phyloP scores from a whole-genome alignment of 371 early-diverging fungal species.

The Mucor piriformis region DNA sequence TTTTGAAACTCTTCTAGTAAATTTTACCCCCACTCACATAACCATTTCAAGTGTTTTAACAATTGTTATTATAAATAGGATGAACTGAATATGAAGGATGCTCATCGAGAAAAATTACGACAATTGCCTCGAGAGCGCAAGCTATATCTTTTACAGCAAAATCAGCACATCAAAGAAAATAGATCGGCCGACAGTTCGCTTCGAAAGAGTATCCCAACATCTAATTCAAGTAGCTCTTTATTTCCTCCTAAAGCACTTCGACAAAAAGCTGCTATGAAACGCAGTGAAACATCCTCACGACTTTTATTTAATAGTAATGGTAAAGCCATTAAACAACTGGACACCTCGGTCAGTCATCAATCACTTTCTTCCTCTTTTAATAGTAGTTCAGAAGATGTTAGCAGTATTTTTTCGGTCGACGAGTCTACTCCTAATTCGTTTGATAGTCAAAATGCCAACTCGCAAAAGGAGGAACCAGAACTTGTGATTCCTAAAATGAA shows the following conservation, averaged over 20 bases:
- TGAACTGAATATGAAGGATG: slow-evolving; percentile 64
- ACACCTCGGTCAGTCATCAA: slow-evolving; percentile 6
- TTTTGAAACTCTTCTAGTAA: slow-evolving; percentile 32
- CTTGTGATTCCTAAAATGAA: neutral
- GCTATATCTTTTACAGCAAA: slow-evolving; percentile 54
- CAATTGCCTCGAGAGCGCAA: slow-evolving; percentile 54
- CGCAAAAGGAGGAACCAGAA: neutral
- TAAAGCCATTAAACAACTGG: neutral
- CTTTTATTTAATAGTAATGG: slow-evolving; percentile 9
- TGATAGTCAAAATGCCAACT: neutral
- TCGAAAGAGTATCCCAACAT: slow-evolving; percentile 12
- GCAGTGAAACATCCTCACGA: slow-evolving; percentile 29
- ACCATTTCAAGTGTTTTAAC: neutral
- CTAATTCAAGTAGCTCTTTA: slow-evolving; percentile 25
- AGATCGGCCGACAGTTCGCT: neutral
- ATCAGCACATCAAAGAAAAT: slow-evolving; percentile 47
- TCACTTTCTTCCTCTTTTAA: slow-evolving; percentile 12
- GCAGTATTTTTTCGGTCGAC: neutral
- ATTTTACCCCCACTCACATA: neutral
- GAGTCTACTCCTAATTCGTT: neutral
- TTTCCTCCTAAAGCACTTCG: slow-evolving; percentile 24
- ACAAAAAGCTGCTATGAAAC: slow-evolving; percentile 27
- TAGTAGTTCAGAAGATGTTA: neutral
- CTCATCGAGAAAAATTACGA: slow-evolving; percentile 51
- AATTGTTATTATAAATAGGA: slow-evolving; percentile 31